Conservation (phyloP, 75 land plant genomes). For the Cryptomeria japonica region DNA sequence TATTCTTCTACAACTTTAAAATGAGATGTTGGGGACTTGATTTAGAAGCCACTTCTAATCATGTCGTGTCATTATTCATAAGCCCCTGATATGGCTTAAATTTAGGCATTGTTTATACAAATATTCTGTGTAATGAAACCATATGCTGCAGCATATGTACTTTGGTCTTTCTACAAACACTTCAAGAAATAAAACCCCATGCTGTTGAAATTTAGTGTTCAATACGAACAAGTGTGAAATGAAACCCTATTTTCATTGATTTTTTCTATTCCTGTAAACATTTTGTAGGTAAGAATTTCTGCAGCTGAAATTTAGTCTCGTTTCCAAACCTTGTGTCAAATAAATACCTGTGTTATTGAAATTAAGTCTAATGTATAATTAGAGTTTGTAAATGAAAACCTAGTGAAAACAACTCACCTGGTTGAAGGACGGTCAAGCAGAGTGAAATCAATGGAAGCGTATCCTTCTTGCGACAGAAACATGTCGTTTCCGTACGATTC, state of each 20-base stretch:
- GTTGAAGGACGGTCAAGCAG: conserved; percentile 19
- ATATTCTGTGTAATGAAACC: background rate
- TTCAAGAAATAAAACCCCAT: background rate
- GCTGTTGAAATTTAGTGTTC: background rate
- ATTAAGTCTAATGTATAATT: background rate
- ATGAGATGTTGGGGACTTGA: background rate
- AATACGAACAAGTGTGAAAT: background rate
- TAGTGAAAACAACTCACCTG: conserved; percentile 10
- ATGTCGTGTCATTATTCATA: background rate
- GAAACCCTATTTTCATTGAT: background rate
- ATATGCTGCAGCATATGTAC: background rate
- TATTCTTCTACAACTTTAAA: background rate
- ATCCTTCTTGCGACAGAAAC: conserved; percentile 18
- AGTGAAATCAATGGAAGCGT: conserved; percentile 21
- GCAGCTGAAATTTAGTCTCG: background rate
- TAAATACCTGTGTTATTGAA: background rate
- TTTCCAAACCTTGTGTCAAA: background rate
- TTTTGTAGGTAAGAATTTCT: no score
- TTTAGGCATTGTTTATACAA: background rate
- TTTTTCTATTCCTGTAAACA: no score
- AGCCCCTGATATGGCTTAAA: background rate
- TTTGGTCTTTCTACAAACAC: background rate
- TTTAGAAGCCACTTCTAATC: background rate
- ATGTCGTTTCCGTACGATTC: conserved; percentile 8
- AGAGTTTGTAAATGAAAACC: background rate